phyloP scores from a whole-genome alignment of 805 yeast species.

The Suhomyces xylopsoci region DNA sequence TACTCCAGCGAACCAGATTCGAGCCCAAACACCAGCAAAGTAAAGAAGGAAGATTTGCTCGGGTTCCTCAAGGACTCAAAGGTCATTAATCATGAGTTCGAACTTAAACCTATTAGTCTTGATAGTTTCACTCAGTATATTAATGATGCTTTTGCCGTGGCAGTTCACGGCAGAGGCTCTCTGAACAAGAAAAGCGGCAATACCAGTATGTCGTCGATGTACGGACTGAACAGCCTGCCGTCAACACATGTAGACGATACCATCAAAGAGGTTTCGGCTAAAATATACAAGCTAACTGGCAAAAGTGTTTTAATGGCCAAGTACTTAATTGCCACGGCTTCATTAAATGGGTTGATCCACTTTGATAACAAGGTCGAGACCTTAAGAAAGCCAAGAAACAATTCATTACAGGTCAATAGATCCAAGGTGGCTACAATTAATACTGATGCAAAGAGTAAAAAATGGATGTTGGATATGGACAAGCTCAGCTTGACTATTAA shows the following conservation, averaged over 20 bases:
- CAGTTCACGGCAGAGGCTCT: not conserved
- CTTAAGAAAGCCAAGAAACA: not conserved
- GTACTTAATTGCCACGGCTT: not conserved
- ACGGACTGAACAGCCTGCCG: not conserved
- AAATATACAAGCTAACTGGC: not conserved
- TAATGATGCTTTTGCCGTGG: not conserved
- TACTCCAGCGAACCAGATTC: not conserved
- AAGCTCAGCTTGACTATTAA: no score
- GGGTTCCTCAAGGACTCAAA: constrained; percentile 1
- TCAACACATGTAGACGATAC: not conserved
- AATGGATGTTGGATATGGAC: not conserved
- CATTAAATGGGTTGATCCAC: not conserved
- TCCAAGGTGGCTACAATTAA: not conserved
- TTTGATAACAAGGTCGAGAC: not conserved
- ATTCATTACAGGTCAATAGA: not conserved
- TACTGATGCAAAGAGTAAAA: not conserved
- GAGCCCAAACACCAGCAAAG: not conserved
- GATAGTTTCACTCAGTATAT: not conserved
- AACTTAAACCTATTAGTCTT: not conserved
- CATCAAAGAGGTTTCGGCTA: not conserved
- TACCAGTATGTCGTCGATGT: constrained; percentile 3
- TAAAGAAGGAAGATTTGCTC: constrained; percentile 1
- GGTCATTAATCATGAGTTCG: not conserved
- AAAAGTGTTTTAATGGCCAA: not conserved
- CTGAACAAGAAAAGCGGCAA: not conserved